Evolutionary conservation across 139 green algal species (phyloP).

Genomic region (Chlorella sp.): DNA sequence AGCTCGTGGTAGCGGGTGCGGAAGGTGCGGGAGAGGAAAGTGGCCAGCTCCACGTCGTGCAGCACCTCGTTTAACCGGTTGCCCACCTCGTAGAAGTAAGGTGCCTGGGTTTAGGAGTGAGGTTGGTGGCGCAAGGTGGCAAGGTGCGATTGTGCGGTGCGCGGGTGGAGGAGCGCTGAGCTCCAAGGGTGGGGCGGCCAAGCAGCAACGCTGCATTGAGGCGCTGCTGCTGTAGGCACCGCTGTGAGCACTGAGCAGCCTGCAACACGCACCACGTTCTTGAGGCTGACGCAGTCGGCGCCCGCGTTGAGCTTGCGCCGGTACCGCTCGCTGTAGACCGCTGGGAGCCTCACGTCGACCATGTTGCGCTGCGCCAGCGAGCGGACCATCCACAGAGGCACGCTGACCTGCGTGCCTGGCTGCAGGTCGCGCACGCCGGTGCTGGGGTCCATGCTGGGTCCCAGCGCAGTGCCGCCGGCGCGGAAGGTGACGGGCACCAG

Average conservation of each 20-base stretch:
- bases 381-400: slow-evolving; percentile 25
- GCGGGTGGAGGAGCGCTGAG: neutral
- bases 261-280: slow-evolving; percentile 8
- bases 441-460: slow-evolving; percentile 16
- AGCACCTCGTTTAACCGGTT: slow-evolving; percentile 33
- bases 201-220: neutral
- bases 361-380: slow-evolving; percentile 15
- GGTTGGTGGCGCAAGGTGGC: too few species aligned
- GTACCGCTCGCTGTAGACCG: slow-evolving; percentile 31
- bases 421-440: slow-evolving; percentile 7
- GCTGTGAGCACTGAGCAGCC: neutral
- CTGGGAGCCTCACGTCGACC: slow-evolving; percentile 16
- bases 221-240: neutral
- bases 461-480: slow-evolving; percentile 17
- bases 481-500: slow-evolving; percentile 15
- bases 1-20: slow-evolving; percentile 32
- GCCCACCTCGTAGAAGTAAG: slow-evolving; percentile 37
- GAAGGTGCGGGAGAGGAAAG: slow-evolving; percentile 25
- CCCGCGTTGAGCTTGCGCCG: slow-evolving; percentile 27
- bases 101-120: too few species aligned
- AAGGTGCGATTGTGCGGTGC: too few species aligned
- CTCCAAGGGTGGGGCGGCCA: neutral
- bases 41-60: slow-evolving; percentile 21
- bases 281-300: slow-evolving; percentile 29
- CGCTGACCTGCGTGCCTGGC: neutral